Base-by-base conservation (phyloP, 345 rosid genomes). In the Hibiscus syriacus region DNA sequence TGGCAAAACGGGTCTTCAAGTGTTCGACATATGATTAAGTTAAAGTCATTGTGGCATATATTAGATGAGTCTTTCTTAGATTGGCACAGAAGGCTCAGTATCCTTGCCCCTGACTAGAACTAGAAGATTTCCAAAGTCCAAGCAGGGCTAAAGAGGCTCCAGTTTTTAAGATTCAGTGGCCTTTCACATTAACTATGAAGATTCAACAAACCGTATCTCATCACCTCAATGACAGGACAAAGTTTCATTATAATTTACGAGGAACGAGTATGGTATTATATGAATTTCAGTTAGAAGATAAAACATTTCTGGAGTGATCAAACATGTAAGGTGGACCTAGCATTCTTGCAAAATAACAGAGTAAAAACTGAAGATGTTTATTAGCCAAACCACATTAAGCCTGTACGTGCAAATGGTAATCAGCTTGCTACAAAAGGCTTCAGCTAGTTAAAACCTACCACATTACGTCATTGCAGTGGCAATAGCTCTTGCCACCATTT, bases 301-400 rank as follows among this genome's bases (percentile, higher is more conserved):
- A 20, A 61, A 30, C 16, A 20, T 2, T 39, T 25, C 26, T 59
- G 19, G 17, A 38, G 49, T 61, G 30, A 25, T 38, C 50, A 38
- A 38, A 22, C 12, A 61, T 61, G 29, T 22, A 20, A 20, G 65
- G 45, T 19, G 3, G 46, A 7, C 9, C 27, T 19, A 34, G 64
- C 26, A 4, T 19, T 19, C 27, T 34, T 20, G 14, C 9, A n/a
- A 30, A 57, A n/a, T 16, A 57, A 57, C 27, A 5, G 36, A 55
- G 59, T n/a, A 3, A 55, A n/a, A 7, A 38, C 23, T 36, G 65
- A 60, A 10, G 65, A 48, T 20, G 66, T 60, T 19, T 29, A 36
- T 4, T 38, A 20, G 48, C 65, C 46, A 60, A 60, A 60, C 46
- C 27, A 34, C 64, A 59, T 41, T 29, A 59, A 59, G 7, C 64